Evolutionary conservation across 805 yeast species (phyloP), one percentile per base, ranked within the genome.

Genomic region (Yarrowia phangngaensis): DNA sequence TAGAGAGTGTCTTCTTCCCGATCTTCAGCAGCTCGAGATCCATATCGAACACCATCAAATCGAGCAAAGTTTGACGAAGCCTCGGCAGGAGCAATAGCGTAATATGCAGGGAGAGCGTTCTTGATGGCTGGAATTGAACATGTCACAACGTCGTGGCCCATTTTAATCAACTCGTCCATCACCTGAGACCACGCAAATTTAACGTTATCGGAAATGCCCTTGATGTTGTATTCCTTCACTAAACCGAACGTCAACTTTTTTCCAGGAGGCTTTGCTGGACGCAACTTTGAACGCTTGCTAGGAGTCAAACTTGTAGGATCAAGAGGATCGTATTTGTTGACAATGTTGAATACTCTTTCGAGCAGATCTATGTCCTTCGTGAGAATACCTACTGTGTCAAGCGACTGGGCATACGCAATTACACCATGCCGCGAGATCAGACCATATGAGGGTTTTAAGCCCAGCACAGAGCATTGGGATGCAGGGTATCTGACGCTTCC

Each of bases 401-500:
- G 70, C 29, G 90, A 80, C 64, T 94, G 97, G 1, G 97, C 96
- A 65, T 89, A 90, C 0, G 96, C 80, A 3, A 89, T 68, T 7
- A 92, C 86, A 2, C 98, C 99, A 80, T 86, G 81, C 51, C 99
- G 70, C 0, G 97, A 88, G 2, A 92, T 69, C 28, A 95, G 71
- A 0, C 98, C 98, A 63, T 92, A 92, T 0, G 92, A 74, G 1
- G 98, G 98, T 63, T 92, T 92, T 68, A 87, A 87, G 1, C 98
- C 98, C 22, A 78, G 67, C 0, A 83, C 73, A 1, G 89, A 85
- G 56, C 90, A 81, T 62, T 82, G 87, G 14, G 95, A 81, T 1
- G 95, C 94, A 0, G 99, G 99, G 15, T 86, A 69, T 53, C 99
- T 72, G 0, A 92, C 86, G 0, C 97, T 87, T 0, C 99, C 99